Evolutionary conservation across 352 stramenopile genomes (phyloP).

Genomic region (Globisporangium carolinianum): DNA sequence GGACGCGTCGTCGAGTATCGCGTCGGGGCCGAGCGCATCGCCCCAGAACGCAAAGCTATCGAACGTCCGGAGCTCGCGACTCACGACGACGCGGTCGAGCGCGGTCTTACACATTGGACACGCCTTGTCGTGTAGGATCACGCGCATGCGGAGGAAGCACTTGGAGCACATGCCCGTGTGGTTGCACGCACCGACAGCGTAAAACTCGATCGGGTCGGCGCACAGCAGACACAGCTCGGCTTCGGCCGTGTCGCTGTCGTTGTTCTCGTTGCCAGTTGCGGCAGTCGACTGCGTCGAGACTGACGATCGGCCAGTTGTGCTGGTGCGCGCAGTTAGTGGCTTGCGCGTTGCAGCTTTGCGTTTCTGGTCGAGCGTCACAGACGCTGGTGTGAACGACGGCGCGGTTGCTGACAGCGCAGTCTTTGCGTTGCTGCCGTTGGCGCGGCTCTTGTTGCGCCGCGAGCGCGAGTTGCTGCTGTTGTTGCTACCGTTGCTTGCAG

Average conservation of each 20-base stretch:
- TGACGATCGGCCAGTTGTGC: too few species aligned
- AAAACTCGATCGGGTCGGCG: constrained; percentile 58
- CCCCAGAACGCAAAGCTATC: constrained; percentile 77
- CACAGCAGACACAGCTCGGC: constrained; percentile 56
- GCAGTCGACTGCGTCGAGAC: neutral
- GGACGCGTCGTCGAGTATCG: constrained; percentile 58
- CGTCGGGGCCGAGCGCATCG: constrained; percentile 52
- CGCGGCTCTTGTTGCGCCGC: constrained; percentile 9
- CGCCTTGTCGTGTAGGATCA: constrained; percentile 70
- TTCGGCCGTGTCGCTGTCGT: constrained; percentile 16
- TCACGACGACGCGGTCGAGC: constrained; percentile 64
- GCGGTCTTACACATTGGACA: constrained; percentile 79
- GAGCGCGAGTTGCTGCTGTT: neutral
- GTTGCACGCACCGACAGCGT: constrained; percentile 71
- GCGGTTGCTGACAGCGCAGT: constrained; percentile 9
- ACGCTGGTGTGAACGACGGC: constrained; percentile 8
- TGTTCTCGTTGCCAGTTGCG: constrained; percentile 7
- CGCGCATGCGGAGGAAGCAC: constrained; percentile 75
- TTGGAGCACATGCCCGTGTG: constrained; percentile 78
- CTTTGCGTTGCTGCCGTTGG: neutral
- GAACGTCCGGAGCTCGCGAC: constrained; percentile 26
- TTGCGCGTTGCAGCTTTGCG: constrained; percentile 2
- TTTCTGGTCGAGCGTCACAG: constrained; percentile 17
- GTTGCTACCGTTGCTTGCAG: neutral
- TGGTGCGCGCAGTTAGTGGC: neutral